Base-by-base conservation (phyloP, 345 rosid species). In the Syzygium oleosum region DNA sequence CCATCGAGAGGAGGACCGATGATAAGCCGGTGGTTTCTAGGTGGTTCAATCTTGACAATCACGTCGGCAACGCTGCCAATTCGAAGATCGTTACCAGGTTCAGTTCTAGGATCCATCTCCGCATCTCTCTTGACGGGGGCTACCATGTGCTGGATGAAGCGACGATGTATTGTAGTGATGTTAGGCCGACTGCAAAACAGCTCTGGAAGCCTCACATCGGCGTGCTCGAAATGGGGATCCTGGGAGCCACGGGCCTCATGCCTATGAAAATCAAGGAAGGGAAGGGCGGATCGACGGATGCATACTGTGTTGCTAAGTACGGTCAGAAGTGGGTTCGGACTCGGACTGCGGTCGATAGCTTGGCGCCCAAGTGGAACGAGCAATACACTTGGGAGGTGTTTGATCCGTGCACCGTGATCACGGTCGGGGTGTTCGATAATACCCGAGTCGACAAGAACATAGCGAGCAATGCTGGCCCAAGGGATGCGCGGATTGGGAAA, bases 241-340 rank as follows among this genome's bases (percentile, higher is more conserved):
- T 95, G 58, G 94, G 95, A 21, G 98, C 98, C 19, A 88, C 93
- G 52, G 94, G 94, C 46, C 91, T 95, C 9, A 87, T 92, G 93
- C 96, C 98, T 10, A 89, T 91, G 89, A 95, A 94, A 86, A 87
- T 94, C 73, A 93, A 91, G 84, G 94, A 92, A 85, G 96, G 96
- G 23, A 95, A 91, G 91, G 88, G 94, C 9, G 90, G 94, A 22
- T 89, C 96, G 8, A 87, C 94, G 3, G 94, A 95, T 87, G 93
- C 98, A 49, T 95, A 95, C 84, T 95, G 96, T 34, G 96, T 95
- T 4, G 96, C 96, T 1, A 95, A 95, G 88, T 95, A 94, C 55
- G 98, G 96, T 19, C 94, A 93, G 89, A 95, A 95, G 88, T 95
- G 98, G 96, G 93, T 95, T 54, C 88, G 98, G 87, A 94, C 98